Evolutionary conservation across 257 asterid species (phyloP).

Genomic region (Fraxinus americana): DNA sequence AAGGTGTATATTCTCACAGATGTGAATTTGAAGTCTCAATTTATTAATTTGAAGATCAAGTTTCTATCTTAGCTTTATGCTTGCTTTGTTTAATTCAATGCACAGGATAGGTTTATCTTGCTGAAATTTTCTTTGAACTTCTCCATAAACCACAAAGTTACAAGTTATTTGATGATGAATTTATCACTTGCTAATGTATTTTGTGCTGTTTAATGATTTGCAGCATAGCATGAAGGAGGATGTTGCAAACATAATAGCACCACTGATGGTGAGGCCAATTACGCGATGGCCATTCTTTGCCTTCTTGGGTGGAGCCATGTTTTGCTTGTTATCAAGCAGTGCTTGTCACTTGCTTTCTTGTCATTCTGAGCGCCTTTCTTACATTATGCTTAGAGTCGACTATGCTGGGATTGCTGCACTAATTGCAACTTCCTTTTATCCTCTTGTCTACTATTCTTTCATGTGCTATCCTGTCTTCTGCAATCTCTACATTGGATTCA

Average conservation of each 20-base stretch:
- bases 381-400: constrained; percentile 84
- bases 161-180: neutral
- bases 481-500: constrained; percentile 84
- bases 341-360: constrained; percentile 88
- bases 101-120: no score
- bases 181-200: constrained; percentile 15
- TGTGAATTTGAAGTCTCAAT: neutral
- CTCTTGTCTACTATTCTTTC: constrained; percentile 93
- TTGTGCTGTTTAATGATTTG: constrained; percentile 21
- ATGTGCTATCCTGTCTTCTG: constrained; percentile 92
- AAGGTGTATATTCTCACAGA: neutral
- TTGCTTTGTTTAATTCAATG: no score
- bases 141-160: neutral
- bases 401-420: constrained; percentile 93
- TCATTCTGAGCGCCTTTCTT: constrained; percentile 78
- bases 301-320: constrained; percentile 97
- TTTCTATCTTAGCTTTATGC: no score
- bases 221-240: constrained; percentile 86
- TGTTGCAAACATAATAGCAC: constrained; percentile 76
- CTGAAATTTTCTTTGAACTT: neutral
- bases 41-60: no score
- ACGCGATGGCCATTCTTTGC: constrained; percentile 98
- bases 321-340: constrained; percentile 91
- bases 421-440: constrained; percentile 91
- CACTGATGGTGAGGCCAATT: constrained; percentile 70